Conservation (phyloP, 208 protist species). For the Acanthamoeba culbertsoni region DNA sequence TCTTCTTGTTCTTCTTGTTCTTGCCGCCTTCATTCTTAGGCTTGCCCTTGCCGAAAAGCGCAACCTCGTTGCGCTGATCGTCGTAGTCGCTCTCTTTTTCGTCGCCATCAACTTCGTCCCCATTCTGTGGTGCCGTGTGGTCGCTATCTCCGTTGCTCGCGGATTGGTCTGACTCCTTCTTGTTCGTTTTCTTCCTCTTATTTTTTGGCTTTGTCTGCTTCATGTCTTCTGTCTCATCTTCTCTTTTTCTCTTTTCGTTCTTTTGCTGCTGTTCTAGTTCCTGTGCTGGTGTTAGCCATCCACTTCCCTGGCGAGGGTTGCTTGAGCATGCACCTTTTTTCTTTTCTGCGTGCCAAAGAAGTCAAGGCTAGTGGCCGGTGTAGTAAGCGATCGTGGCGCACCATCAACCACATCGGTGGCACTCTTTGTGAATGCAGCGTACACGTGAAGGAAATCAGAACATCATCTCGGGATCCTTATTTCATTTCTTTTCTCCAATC, state of each 20-base stretch:
- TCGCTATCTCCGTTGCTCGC: neutral
- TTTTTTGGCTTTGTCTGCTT: neutral
- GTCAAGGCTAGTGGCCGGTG: neutral
- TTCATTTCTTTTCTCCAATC: neutral
- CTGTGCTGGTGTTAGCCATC: neutral
- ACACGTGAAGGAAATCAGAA: neutral
- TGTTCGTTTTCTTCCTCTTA: neutral
- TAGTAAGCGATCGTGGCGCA: neutral
- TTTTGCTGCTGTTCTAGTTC: neutral
- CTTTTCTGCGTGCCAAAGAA: neutral
- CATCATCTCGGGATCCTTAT: too few relatives aligned
- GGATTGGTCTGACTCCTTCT: neutral
- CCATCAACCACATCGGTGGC: neutral
- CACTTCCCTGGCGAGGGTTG: neutral
- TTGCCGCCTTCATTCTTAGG: neutral
- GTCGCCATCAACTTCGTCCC: neutral
- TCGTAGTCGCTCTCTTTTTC: neutral
- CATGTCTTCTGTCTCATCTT: neutral
- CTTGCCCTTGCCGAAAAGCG: neutral
- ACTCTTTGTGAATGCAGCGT: too few relatives aligned
- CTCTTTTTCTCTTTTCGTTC: neutral
- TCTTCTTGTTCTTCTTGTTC: conserved; percentile 2
- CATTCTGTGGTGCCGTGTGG: neutral
- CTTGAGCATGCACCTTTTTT: neutral
- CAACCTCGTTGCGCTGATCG: neutral